Conservation (phyloP, 1,284 basidiomycete genomes). For the Phylloboletellus chloephorus region DNA sequence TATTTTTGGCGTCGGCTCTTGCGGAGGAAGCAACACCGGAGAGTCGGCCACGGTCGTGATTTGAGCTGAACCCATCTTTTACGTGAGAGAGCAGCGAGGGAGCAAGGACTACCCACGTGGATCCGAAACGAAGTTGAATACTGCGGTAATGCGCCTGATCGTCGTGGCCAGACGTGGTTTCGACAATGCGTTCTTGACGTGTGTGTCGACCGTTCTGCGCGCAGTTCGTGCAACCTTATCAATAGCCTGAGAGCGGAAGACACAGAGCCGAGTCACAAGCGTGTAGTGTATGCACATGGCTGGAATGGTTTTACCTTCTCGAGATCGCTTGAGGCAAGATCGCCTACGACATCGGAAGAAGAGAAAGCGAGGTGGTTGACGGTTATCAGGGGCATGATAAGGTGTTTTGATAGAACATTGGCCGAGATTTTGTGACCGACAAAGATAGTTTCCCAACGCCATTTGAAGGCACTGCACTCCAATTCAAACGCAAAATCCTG, state of each 20-base stretch:
- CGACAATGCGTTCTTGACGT: conserved; percentile 62
- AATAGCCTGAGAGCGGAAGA: conserved; percentile 41
- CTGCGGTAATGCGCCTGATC: conserved; percentile 61
- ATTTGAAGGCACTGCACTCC: conserved; percentile 56
- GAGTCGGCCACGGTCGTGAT: conserved; percentile 39
- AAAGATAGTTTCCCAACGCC: conserved; percentile 70
- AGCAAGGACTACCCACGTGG: conserved; percentile 46
- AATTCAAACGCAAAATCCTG: conserved; percentile 65
- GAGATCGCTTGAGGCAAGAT: conserved; percentile 50
- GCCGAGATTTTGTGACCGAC: conserved; percentile 59
- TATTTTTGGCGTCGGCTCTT: conserved; percentile 15
- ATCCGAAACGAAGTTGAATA: conserved; percentile 57
- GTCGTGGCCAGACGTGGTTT: conserved; percentile 61
- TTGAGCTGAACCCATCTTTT: conserved; percentile 33
- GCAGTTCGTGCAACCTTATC: conserved; percentile 65
- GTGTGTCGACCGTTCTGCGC: conserved; percentile 61
- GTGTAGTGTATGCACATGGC: conserved; percentile 2
- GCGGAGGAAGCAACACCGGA: conserved; percentile 32
- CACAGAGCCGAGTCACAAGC: conserved; percentile 8
- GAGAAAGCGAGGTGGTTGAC: conserved; percentile 60
- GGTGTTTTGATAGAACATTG: conserved; percentile 66
- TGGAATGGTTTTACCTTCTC: conserved; percentile 50
- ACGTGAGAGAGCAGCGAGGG: conserved; percentile 12
- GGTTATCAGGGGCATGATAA: conserved; percentile 70
- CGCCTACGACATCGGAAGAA: conserved; percentile 49